A percentile compares a stretch with the other conserved stretches of the same genome.
phyloP scores from a whole-genome alignment of 106 monocot species.

The Dioscorea dumetorum region DNA sequence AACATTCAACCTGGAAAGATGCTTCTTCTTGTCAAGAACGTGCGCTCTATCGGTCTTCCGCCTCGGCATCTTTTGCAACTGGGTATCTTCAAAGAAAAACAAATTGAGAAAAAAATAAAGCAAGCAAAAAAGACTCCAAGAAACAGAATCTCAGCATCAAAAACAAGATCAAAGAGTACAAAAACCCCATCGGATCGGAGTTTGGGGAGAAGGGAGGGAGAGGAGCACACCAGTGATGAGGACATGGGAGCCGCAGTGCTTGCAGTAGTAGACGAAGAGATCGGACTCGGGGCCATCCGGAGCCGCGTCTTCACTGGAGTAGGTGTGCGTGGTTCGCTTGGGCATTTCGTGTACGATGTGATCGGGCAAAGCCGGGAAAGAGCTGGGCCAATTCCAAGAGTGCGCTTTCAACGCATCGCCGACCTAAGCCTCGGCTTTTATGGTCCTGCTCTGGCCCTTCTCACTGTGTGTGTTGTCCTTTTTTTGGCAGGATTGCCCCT shows the following conservation, averaged over 20 bases:
- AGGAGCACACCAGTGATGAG: conserved; percentile 79
- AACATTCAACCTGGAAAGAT: conserved; percentile 77
- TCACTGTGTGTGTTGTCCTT: too few relatives aligned
- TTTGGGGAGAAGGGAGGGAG: not conserved
- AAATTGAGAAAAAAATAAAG: conserved; percentile 8
- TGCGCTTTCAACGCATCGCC: too few relatives aligned
- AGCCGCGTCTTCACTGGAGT: conserved; percentile 92
- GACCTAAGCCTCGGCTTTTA: too few relatives aligned
- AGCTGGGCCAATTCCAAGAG: too few relatives aligned
- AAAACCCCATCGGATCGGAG: not conserved
- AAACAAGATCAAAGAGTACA: not conserved
- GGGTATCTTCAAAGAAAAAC: conserved; percentile 74
- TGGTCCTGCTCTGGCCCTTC: too few relatives aligned
- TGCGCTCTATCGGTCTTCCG: conserved; percentile 90
- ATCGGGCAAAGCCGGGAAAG: too few relatives aligned
- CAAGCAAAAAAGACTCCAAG: not conserved
- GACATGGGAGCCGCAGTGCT: conserved; percentile 89
- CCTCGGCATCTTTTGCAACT: conserved; percentile 94
- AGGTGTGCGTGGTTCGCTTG: conserved; percentile 99
- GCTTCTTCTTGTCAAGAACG: conserved; percentile 79
- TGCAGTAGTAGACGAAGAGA: conserved; percentile 98
- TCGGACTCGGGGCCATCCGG: conserved; percentile 84
- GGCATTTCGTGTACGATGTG: conserved; percentile 39
- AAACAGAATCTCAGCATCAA: not conserved
- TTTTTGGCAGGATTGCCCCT: too few relatives aligned